Conservation (phyloP, 176 grass and related monocot species). For the Thinopyrum elongatum region DNA sequence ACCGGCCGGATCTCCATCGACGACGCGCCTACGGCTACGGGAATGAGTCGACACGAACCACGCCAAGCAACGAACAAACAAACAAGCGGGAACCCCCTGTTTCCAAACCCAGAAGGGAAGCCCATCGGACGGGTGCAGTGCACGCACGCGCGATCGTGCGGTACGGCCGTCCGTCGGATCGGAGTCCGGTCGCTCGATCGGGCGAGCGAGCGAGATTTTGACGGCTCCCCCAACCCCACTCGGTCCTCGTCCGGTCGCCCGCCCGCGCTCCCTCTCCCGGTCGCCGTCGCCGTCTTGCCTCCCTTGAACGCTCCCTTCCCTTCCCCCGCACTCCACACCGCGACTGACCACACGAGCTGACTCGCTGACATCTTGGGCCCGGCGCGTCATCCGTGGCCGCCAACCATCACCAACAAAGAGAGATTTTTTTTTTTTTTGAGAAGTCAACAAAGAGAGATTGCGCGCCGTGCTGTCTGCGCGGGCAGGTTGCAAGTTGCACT, state of each 20-base stretch:
- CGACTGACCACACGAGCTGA: no score
- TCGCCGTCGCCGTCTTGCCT: conserved; percentile 15
- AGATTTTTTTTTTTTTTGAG: no score
- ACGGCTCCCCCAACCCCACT: conserved; percentile 31
- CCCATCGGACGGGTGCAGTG: background rate
- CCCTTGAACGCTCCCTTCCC: conserved; percentile 44
- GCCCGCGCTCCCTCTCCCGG: no score
- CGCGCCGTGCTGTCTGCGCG: background rate
- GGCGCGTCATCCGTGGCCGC: background rate
- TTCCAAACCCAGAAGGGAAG: background rate
- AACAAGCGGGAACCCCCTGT: background rate
- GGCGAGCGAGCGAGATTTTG: conserved; percentile 32
- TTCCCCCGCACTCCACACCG: conserved; percentile 30
- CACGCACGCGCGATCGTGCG: no score
- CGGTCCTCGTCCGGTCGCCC: background rate
- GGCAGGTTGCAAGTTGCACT: background rate
- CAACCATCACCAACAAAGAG: background rate
- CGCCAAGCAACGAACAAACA: background rate
- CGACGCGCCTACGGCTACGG: background rate
- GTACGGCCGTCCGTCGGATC: no score
- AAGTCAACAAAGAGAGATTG: no score
- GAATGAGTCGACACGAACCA: background rate
- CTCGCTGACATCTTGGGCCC: background rate
- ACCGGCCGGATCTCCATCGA: conserved; percentile 4
- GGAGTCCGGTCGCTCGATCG: background rate